A percentile compares a stretch with the other conserved stretches of the same genome.
phyloP scores from a whole-genome alignment of 1,284 basidiomycete genomes.

The Rhodotorula mucilaginosa region DNA sequence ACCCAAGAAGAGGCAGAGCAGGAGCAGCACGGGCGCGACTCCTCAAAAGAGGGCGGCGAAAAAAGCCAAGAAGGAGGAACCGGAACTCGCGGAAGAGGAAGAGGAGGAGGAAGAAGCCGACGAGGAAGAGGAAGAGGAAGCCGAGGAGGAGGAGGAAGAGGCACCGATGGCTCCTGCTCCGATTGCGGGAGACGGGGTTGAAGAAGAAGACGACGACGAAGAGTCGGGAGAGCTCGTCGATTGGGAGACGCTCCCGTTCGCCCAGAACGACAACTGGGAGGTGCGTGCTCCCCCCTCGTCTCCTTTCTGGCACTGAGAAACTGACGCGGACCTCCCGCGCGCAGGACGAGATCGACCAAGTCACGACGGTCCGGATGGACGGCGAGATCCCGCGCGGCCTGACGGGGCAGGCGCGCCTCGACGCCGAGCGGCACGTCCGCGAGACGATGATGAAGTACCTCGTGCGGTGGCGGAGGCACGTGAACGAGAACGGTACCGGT shows the following conservation, averaged over 20 bases:
- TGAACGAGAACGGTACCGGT: too few relatives aligned
- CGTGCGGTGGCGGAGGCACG: too few relatives aligned
- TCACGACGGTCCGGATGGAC: too few relatives aligned
- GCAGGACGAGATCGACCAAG: too few relatives aligned
- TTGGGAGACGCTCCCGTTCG: not conserved
- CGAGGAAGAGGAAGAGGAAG: not conserved
- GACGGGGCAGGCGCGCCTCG: too few relatives aligned
- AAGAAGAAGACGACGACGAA: conserved; percentile 1
- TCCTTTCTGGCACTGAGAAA: not conserved
- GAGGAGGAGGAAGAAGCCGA: not conserved
- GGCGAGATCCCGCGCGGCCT: too few relatives aligned
- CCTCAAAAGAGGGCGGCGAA: not conserved
- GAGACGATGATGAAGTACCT: too few relatives aligned
- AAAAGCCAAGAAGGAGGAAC: conserved; percentile 4
- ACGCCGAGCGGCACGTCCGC: too few relatives aligned
- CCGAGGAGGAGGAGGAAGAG: not conserved
- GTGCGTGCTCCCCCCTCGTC: not conserved
- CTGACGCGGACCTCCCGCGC: too few relatives aligned
- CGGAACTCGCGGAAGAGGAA: not conserved
- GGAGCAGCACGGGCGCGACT: not conserved
- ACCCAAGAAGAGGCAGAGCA: not conserved
- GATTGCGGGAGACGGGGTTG: not conserved
- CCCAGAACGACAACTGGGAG: conserved; percentile 15
- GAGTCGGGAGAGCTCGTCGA: not conserved
- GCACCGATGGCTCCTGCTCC: too few relatives aligned